These are phyloP conservation scores for Entoloma clypeatum DNA, from an alignment of 1,284 basidiomycete species.

Conservation along the genomic window DNA sequence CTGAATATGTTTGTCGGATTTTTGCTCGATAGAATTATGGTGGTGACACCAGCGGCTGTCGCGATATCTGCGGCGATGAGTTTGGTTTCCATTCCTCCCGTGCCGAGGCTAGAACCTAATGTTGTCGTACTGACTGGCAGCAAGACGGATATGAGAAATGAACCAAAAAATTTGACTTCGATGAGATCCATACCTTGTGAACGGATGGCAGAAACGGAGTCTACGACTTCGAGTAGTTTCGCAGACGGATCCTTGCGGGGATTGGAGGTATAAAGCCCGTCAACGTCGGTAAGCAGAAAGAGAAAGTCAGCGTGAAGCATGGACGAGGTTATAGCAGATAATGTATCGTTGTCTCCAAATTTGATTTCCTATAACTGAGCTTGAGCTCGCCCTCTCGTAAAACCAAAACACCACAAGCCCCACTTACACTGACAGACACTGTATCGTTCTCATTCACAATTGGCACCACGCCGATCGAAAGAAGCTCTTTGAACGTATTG, in stretches of 20 bases:
- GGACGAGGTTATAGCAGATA: slow-evolving; percentile 94
- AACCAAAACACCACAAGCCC: background rate
- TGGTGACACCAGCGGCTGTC: slow-evolving; percentile 93
- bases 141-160: slow-evolving; percentile 5
- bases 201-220: slow-evolving; percentile 80
- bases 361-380: slow-evolving; percentile 79
- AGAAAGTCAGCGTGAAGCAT: slow-evolving; percentile 98
- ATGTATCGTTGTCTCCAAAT: slow-evolving; percentile 99
- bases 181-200: slow-evolving; percentile 57
- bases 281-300: slow-evolving; percentile 96
- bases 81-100: slow-evolving; percentile 99
- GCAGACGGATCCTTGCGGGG: slow-evolving; percentile 87
- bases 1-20: slow-evolving; percentile 75
- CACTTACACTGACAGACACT: slow-evolving; percentile 85
- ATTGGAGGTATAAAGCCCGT: slow-evolving; percentile 94
- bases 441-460: slow-evolving; percentile 99
- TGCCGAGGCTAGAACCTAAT: slow-evolving; percentile 89
- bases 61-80: slow-evolving; percentile 98
- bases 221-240: slow-evolving; percentile 76
- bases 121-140: slow-evolving; percentile 92
- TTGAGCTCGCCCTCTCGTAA: background rate
- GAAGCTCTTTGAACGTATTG: slow-evolving; percentile 86
- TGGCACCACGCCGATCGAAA: slow-evolving; percentile 87
- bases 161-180: background rate
- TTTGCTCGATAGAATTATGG: slow-evolving; percentile 85